These are phyloP conservation scores for Candida adriatica DNA, from an alignment of 805 yeast genomes.

Conservation along the genomic window DNA sequence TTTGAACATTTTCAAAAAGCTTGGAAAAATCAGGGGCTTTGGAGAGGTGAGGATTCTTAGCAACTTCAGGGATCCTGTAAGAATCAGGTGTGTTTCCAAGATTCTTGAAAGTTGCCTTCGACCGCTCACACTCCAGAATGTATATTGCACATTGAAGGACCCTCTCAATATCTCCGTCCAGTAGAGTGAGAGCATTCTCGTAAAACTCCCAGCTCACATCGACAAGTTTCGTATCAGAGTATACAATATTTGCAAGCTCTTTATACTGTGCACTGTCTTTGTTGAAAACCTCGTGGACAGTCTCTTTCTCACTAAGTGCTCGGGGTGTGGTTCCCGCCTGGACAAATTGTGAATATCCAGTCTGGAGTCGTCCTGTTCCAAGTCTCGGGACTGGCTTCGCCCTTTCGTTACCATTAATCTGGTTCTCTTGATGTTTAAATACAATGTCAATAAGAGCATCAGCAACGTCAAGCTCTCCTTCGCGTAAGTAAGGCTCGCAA, in stretches of 20 bases:
- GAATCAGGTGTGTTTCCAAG: slow-evolving; percentile 2
- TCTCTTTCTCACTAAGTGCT: no score
- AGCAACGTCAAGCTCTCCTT: no score
- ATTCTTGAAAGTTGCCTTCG: slow-evolving; percentile 22
- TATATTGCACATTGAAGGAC: slow-evolving; percentile 31
- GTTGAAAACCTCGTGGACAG: not conserved
- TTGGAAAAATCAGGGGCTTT: slow-evolving; percentile 4
- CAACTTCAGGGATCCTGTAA: slow-evolving; percentile 1
- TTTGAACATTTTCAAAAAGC: not conserved
- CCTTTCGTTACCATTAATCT: not conserved
- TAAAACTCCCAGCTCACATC: slow-evolving; percentile 34
- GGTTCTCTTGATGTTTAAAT: slow-evolving; percentile 6
- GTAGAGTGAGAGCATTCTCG: slow-evolving; percentile 32
- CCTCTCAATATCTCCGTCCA: slow-evolving; percentile 35
- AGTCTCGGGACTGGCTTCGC: not conserved
- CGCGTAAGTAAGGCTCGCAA: no score
- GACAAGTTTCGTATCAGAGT: slow-evolving; percentile 29
- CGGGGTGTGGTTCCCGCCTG: no score
- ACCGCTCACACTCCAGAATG: slow-evolving; percentile 27
- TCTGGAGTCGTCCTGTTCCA: slow-evolving; percentile 1
- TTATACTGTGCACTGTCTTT: slow-evolving; percentile 23
- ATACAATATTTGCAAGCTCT: slow-evolving; percentile 29
- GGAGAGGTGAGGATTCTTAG: not conserved
- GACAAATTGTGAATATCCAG: no score
- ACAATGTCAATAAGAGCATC: slow-evolving; percentile 34